phyloP scores from a whole-genome alignment of 208 protist genomes.

The Trichomonas tenax region DNA sequence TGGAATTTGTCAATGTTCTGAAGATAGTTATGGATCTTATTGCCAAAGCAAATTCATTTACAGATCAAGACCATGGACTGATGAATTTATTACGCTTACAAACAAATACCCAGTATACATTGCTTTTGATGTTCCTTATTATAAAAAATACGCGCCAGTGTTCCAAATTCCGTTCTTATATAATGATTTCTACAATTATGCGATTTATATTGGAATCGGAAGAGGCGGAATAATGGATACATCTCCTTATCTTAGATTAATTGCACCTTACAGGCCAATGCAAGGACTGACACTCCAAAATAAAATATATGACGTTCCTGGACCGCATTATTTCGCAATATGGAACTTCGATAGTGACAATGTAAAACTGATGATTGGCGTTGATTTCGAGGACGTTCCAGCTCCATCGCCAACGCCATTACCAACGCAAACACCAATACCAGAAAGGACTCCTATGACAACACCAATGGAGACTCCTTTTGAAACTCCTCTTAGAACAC shows the following conservation, averaged over 20 bases:
- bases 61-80: not conserved
- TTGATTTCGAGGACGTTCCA: not conserved
- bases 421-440: not conserved
- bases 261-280: not conserved
- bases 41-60: not conserved
- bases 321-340: not conserved
- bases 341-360: not conserved
- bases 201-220: not conserved
- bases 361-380: not conserved
- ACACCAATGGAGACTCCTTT: too few relatives aligned
- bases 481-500: not conserved
- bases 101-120: not conserved
- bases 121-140: not conserved
- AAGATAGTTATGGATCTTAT: not conserved
- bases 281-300: not conserved
- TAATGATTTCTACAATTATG: not conserved
- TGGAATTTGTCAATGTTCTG: not conserved
- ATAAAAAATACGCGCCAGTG: not conserved
- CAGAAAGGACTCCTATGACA: too few relatives aligned
- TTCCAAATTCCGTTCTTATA: not conserved
- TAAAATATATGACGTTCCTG: not conserved
- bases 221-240: too few relatives aligned
- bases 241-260: not conserved
- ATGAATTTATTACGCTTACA: not conserved
- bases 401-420: not conserved